Percentiles rank a stretch among this genome's conserved stretches.
These are phyloP conservation scores for Epichloe amarillans DNA, from an alignment of 2,329 filamentous ascomycete genomes.

Conservation along the genomic window DNA sequence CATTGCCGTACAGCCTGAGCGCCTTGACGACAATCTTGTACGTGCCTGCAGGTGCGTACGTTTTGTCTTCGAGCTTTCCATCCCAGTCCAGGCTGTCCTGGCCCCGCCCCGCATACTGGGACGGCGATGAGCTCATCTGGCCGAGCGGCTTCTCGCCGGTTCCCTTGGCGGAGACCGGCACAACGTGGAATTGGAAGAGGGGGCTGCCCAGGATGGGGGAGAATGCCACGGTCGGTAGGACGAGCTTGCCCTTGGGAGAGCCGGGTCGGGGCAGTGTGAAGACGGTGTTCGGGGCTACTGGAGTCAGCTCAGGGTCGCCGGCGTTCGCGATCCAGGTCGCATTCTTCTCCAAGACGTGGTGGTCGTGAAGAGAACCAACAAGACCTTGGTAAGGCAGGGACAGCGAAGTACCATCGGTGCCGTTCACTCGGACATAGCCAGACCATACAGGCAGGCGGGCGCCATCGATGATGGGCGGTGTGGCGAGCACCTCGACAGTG, in stretches of 20 bases:
- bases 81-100: slow-evolving; percentile 17
- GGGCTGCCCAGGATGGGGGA: no score
- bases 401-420: slow-evolving; percentile 20
- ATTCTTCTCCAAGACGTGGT: not conserved
- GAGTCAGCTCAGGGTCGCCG: not conserved
- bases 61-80: slow-evolving; percentile 26
- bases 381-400: slow-evolving; percentile 26
- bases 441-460: slow-evolving; percentile 26
- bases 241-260: no score
- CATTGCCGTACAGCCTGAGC: slow-evolving; percentile 31
- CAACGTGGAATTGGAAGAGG: no score
- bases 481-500: not conserved
- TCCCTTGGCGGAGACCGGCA: no score
- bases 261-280: not conserved
- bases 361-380: slow-evolving; percentile 12
- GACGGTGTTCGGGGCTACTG: not conserved
- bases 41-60: slow-evolving; percentile 25
- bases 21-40: slow-evolving; percentile 31
- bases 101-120: not conserved
- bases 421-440: slow-evolving; percentile 27
- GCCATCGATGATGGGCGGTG: slow-evolving; percentile 26
- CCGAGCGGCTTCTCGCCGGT: not conserved
- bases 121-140: not conserved
- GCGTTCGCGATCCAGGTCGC: not conserved
- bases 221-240: no score